A percentile compares a stretch with the other conserved stretches of the same genome.
phyloP scores from a whole-genome alignment of 2,329 filamentous ascomycete species.

The Neobulgaria alba region DNA sequence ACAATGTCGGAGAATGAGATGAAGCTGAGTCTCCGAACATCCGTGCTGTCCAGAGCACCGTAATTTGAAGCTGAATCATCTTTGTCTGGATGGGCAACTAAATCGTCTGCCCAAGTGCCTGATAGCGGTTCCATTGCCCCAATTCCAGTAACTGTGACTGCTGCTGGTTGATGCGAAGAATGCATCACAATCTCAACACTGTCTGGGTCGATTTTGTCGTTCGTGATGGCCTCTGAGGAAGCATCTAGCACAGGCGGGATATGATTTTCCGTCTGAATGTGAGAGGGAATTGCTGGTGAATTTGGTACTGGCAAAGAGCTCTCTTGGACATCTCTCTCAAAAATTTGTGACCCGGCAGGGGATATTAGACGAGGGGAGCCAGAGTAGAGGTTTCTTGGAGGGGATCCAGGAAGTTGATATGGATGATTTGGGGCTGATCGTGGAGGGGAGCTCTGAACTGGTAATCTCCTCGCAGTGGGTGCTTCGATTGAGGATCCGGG shows the following conservation, averaged over 20 bases:
- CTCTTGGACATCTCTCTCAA: constrained; percentile 92
- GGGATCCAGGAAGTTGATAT: constrained; percentile 37
- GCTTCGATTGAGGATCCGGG: constrained; percentile 20
- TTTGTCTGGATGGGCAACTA: constrained; percentile 43
- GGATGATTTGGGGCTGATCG: constrained; percentile 35
- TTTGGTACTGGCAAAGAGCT: constrained; percentile 55
- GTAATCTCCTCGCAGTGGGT: constrained; percentile 23
- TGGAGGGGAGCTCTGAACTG: constrained; percentile 35
- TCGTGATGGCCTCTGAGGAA: constrained; percentile 85
- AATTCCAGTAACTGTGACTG: constrained; percentile 52
- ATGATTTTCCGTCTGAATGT: constrained; percentile 89
- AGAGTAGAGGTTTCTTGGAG: constrained; percentile 58
- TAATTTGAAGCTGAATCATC: constrained; percentile 65
- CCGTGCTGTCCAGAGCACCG: constrained; percentile 65
- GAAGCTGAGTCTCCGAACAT: constrained; percentile 80
- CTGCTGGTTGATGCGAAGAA: constrained; percentile 70
- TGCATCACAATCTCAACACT: constrained; percentile 90
- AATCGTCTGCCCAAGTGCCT: constrained; percentile 31
- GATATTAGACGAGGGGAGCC: constrained; percentile 69
- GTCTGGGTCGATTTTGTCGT: constrained; percentile 75
- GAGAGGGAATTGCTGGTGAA: constrained; percentile 81
- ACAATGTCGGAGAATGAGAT: constrained; percentile 97
- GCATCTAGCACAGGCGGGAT: constrained; percentile 89
- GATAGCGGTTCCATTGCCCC: constrained; percentile 31
- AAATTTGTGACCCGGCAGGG: constrained; percentile 73